Evolutionary conservation across 2,329 filamentous ascomycete genomes (phyloP), one percentile per base, ranked within the genome.

Genomic region (Sordariomycetes sp.): DNA sequence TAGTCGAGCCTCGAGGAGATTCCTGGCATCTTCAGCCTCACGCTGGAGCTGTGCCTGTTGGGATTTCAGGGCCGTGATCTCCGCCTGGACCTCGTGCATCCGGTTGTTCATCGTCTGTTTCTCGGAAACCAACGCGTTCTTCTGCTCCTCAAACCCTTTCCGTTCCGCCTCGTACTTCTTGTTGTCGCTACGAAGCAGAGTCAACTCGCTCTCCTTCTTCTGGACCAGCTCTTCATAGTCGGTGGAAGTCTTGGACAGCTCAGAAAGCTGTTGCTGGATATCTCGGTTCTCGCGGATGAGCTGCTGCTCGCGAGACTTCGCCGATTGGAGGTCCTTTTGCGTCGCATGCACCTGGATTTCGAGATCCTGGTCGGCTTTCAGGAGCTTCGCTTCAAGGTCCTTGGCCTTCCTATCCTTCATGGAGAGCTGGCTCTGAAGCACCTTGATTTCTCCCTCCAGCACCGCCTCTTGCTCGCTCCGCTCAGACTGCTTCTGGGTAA

Each of bases 161-260:
- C 86, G 87, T 64, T 96, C 91, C 55, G 85, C 82, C 67, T 96
- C 88, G 62, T 87, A 86, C 61, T 86, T 89, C 67, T 87, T 88
- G 61, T 91, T 82, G 67, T 99, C 94, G 12, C 84, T 84, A 63
- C 90, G 89, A 36, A 97, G 78, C 52, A 97, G 79, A 0, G 86
- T 80, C 22, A 99, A 76, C 66, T 99, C 95, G 68, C 91, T 96
- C 67, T 99, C 94, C 68, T 97, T 99, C 59, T 88, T 86, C 25
- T 90, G 82, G 25, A 99, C 87, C 51, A 97, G 80, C 64, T 97
- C 92, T 70, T 99, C 94, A 62, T 96, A 97, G 66, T 91, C 90
- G 0, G 90, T 95, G 0, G 92, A 96, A 0, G 92, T 96, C 54
- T 89, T 85, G 0, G 94, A 94, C 20, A 99, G 76, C 62, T 96